Percentiles rank a stretch among this genome's conserved stretches.
phyloP scores from a whole-genome alignment of 768 basidiomycete genomes.

The Hericium erinaceus region DNA sequence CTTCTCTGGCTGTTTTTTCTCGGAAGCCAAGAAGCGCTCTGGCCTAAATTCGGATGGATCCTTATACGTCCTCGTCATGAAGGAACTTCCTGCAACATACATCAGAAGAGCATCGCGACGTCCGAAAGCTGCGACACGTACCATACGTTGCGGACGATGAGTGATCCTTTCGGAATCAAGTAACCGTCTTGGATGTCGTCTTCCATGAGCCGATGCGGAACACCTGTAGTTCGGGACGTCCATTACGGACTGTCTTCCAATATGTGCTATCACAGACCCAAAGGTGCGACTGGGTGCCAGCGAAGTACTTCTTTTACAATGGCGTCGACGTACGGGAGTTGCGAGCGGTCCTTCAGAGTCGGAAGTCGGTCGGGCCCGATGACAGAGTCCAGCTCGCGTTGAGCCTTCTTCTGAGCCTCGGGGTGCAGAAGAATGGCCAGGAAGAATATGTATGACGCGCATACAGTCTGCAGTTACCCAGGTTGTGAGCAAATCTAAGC shows the following conservation, averaged over 20 bases:
- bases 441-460: slow-evolving; percentile 17
- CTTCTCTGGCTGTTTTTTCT: slow-evolving; percentile 11
- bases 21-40: slow-evolving; percentile 18
- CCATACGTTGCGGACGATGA: slow-evolving; percentile 28
- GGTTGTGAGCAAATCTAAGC: background rate
- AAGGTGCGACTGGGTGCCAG: slow-evolving; percentile 14
- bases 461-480: slow-evolving; percentile 12
- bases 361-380: slow-evolving; percentile 14
- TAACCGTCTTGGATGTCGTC: slow-evolving; percentile 30
- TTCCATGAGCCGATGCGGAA: slow-evolving; percentile 25
- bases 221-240: slow-evolving; percentile 8
- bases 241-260: background rate
- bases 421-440: slow-evolving; percentile 20
- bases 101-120: background rate
- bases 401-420: slow-evolving; percentile 13
- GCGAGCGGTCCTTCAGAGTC: slow-evolving; percentile 12
- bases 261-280: background rate
- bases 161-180: slow-evolving; percentile 28
- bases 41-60: slow-evolving; percentile 22
- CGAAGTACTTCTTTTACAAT: slow-evolving; percentile 17
- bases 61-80: slow-evolving; percentile 20
- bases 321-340: slow-evolving; percentile 16
- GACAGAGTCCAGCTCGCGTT: slow-evolving; percentile 18
- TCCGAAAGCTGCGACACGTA: slow-evolving; percentile 5
- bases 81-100: slow-evolving; percentile 17